Evolutionary conservation across 352 stramenopile species (phyloP).

Genomic region (Pythium dissotocum): DNA sequence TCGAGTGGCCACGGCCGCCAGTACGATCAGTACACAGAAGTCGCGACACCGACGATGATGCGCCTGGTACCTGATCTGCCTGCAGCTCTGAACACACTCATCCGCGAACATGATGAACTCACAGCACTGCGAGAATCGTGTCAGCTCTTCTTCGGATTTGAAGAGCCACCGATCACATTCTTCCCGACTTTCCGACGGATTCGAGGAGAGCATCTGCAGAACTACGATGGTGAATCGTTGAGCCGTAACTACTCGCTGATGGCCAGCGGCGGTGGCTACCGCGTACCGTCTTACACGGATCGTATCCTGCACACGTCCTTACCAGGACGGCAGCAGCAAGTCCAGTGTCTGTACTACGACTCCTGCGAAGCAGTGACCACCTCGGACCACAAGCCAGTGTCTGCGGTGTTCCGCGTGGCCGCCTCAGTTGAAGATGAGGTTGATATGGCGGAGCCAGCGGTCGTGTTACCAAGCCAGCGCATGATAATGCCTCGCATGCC

Average conservation of each 20-base stretch:
- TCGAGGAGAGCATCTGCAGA: slow-evolving; percentile 44
- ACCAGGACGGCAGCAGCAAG: slow-evolving; percentile 44
- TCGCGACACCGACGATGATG: slow-evolving; percentile 16
- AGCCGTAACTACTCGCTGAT: slow-evolving; percentile 66
- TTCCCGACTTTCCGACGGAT: slow-evolving; percentile 81
- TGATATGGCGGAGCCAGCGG: background rate
- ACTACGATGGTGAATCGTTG: slow-evolving; percentile 37
- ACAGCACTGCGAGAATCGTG: slow-evolving; percentile 54
- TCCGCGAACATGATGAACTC: slow-evolving; percentile 77
- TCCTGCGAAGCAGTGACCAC: slow-evolving; percentile 73
- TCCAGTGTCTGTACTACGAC: slow-evolving; percentile 71
- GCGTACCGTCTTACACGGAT: slow-evolving; percentile 90
- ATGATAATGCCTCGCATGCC: slow-evolving; percentile 22
- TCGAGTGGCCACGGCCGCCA: background rate
- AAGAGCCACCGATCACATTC: slow-evolving; percentile 70
- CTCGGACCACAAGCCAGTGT: slow-evolving; percentile 87
- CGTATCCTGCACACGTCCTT: slow-evolving; percentile 85
- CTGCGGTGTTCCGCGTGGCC: slow-evolving; percentile 56
- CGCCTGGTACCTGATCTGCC: slow-evolving; percentile 15
- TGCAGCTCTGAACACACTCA: slow-evolving; percentile 33
- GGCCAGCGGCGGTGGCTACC: slow-evolving; percentile 55
- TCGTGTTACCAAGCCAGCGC: background rate
- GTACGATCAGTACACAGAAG: slow-evolving; percentile 20
- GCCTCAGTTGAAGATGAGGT: slow-evolving; percentile 10
- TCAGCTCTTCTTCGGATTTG: slow-evolving; percentile 80